A percentile compares a stretch with the other conserved stretches of the same genome.
Evolutionary conservation across 176 grass and related monocot species (phyloP).

Genomic region (Carex myosuroides): DNA sequence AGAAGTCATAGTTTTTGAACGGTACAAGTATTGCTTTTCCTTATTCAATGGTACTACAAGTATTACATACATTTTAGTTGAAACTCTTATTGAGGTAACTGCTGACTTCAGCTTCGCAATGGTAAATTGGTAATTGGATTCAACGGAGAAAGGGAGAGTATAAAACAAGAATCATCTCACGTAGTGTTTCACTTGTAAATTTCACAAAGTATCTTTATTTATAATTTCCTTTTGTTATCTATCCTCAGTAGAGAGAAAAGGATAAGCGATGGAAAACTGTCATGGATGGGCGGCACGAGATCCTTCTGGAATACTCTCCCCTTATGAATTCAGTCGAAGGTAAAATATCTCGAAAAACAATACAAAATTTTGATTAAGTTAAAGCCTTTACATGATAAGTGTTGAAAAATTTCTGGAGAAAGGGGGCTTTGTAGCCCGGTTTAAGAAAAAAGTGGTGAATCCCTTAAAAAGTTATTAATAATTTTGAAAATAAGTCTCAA

Average conservation of each 20-base stretch:
- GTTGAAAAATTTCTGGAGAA: neutral
- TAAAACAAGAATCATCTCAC: too few relatives aligned
- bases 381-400: neutral
- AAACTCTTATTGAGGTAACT: neutral
- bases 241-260: neutral
- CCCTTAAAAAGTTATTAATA: neutral
- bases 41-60: too few relatives aligned
- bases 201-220: neutral
- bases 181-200: too few relatives aligned
- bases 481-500: neutral
- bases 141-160: too few relatives aligned
- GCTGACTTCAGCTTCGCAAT: neutral
- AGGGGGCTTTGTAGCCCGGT: too few relatives aligned
- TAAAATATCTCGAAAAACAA: neutral
- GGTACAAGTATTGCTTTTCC: too few relatives aligned
- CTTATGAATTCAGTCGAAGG: conserved; percentile 56
- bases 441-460: too few relatives aligned
- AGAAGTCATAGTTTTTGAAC: too few relatives aligned
- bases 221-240: neutral
- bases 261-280: conserved; percentile 47
- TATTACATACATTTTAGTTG: neutral
- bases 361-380: neutral
- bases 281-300: conserved; percentile 52
- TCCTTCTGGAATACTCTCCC: conserved; percentile 58
- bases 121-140: too few relatives aligned